phyloP scores from a whole-genome alignment of 2,329 filamentous ascomycete species.

The Colletotrichum abscissum region DNA sequence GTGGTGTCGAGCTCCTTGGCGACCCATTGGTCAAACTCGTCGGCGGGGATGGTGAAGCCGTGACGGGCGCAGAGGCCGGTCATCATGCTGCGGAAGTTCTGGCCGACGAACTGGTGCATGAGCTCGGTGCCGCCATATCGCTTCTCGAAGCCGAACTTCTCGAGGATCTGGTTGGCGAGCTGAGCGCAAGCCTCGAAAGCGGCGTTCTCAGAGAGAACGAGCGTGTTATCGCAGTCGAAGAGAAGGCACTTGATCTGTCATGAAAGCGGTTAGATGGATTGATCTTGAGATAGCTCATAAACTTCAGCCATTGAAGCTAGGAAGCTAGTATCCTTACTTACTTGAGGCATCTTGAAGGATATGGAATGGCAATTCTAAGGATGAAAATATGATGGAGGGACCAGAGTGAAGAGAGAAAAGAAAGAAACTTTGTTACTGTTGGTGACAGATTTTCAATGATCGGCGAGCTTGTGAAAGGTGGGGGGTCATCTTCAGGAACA shows the following conservation, averaged over 20 bases:
- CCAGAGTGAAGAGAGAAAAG: neutral
- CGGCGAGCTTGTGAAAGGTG: slow-evolving; percentile 29
- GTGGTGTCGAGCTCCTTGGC: slow-evolving; percentile 83
- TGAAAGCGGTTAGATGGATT: neutral
- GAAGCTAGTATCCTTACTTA: slow-evolving; percentile 34
- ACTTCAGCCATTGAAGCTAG: neutral
- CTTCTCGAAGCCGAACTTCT: slow-evolving; percentile 69
- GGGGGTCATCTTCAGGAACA: slow-evolving; percentile 26
- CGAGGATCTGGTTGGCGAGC: slow-evolving; percentile 87
- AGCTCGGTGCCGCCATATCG: slow-evolving; percentile 83
- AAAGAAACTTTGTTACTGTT: neutral
- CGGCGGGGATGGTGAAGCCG: slow-evolving; percentile 74
- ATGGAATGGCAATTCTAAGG: neutral
- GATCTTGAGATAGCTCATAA: neutral
- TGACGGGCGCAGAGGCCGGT: slow-evolving; percentile 79
- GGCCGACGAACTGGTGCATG: slow-evolving; percentile 88
- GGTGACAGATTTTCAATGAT: slow-evolving; percentile 32
- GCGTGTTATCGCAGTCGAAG: slow-evolving; percentile 89
- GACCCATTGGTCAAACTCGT: slow-evolving; percentile 80
- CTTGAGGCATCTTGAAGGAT: slow-evolving; percentile 46
- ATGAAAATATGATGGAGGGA: neutral
- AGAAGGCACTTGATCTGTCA: slow-evolving; percentile 76
- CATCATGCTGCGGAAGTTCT: slow-evolving; percentile 96
- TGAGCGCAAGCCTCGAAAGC: slow-evolving; percentile 92
- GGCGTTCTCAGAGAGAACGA: slow-evolving; percentile 89